These are phyloP conservation scores for Fusarium citri DNA, from an alignment of 2,329 filamentous ascomycete species.

Conservation along the genomic window DNA sequence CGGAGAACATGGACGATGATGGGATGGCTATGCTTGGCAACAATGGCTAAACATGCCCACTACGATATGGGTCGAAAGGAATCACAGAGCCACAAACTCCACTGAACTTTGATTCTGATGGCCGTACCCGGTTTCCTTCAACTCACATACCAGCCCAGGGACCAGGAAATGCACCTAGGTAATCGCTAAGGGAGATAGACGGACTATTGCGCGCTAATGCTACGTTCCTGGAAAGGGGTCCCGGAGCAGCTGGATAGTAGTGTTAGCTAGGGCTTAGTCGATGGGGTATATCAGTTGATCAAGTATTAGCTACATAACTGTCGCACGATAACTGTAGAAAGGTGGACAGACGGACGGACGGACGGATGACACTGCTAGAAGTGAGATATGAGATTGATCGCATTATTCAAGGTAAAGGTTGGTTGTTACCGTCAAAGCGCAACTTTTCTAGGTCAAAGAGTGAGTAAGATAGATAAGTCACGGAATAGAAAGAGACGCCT, in stretches of 20 bases:
- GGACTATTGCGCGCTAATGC: conserved; percentile 1
- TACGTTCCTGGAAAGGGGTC: conserved; percentile 7
- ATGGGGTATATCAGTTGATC: neutral
- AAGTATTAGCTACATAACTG: neutral
- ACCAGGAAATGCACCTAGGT: neutral
- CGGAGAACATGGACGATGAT: neutral
- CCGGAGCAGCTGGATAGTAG: neutral
- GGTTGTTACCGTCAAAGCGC: conserved; percentile 1
- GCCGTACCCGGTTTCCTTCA: conserved; percentile 1
- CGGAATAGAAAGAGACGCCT: neutral
- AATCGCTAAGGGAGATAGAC: neutral
- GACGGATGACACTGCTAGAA: neutral
- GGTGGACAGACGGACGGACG: neutral
- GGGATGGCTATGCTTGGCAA: neutral
- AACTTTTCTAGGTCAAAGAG: neutral
- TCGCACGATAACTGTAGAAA: neutral
- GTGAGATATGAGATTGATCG: neutral
- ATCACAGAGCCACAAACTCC: neutral
- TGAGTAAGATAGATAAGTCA: neutral
- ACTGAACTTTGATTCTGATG: neutral
- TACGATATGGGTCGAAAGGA: neutral
- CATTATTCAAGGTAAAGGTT: neutral
- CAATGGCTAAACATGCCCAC: neutral
- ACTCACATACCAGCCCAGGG: neutral
- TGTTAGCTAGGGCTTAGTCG: neutral